Conservation (phyloP, 2,329 filamentous ascomycete genomes). For the Trichocomaceae sp. region DNA sequence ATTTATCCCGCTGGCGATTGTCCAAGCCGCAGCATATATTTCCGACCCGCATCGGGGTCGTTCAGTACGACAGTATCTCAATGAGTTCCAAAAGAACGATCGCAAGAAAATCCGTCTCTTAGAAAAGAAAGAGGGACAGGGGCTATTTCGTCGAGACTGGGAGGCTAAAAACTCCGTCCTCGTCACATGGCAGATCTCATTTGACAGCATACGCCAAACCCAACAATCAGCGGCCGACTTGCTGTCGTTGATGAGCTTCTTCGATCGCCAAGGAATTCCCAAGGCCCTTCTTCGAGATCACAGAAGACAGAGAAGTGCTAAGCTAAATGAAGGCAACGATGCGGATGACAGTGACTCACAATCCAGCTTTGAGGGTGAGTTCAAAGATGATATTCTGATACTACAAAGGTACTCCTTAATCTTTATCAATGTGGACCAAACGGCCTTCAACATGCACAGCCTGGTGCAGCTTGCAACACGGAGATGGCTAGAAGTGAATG, state of each 20-base stretch:
- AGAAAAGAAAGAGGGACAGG: background rate
- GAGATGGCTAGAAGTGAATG: slow-evolving; percentile 21
- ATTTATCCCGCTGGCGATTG: slow-evolving; percentile 26
- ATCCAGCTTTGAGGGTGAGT: slow-evolving; percentile 1
- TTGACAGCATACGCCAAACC: slow-evolving; percentile 22
- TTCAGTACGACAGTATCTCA: slow-evolving; percentile 4
- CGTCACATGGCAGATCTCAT: slow-evolving; percentile 30
- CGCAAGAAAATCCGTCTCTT: background rate
- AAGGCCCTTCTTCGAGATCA: slow-evolving; percentile 7
- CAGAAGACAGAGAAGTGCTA: background rate
- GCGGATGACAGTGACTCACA: background rate
- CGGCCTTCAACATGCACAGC: slow-evolving; percentile 21
- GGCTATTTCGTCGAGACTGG: slow-evolving; percentile 4
- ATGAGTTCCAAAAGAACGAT: slow-evolving; percentile 6
- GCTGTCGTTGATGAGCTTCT: slow-evolving; percentile 24
- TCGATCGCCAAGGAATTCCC: slow-evolving; percentile 25
- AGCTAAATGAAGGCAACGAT: slow-evolving; percentile 5
- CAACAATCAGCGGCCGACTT: slow-evolving; percentile 20
- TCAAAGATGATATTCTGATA: slow-evolving; percentile 20
- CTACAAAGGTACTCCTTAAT: slow-evolving; percentile 21
- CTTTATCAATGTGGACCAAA: slow-evolving; percentile 6
- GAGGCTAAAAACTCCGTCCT: slow-evolving; percentile 29
- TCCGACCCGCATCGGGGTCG: slow-evolving; percentile 6
- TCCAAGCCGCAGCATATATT: slow-evolving; percentile 27
- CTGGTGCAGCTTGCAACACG: slow-evolving; percentile 23